These are phyloP conservation scores for Thelephora ganbajun DNA, from an alignment of 768 basidiomycete species.

Conservation along the genomic window DNA sequence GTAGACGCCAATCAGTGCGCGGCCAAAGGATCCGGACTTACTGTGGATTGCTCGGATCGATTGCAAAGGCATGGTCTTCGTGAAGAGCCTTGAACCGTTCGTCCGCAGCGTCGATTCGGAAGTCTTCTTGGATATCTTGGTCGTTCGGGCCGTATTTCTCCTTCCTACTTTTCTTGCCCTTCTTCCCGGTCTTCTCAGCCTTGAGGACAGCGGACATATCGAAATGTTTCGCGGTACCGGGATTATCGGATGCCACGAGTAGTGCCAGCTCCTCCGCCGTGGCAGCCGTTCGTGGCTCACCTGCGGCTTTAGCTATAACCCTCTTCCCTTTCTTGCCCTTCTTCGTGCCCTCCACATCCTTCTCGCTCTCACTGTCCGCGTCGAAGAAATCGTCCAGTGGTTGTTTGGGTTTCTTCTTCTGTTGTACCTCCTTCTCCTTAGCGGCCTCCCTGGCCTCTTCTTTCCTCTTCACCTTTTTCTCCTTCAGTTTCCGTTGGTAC, in stretches of 20 bases:
- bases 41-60: constrained; percentile 94
- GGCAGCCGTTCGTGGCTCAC: constrained; percentile 22
- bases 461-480: constrained; percentile 76
- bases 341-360: constrained; percentile 10
- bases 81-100: constrained; percentile 78
- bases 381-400: constrained; percentile 71
- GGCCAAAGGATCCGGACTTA: constrained; percentile 25
- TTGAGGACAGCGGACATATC: constrained; percentile 81
- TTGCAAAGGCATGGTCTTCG: constrained; percentile 85
- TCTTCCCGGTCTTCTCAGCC: constrained; percentile 46
- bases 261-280: constrained; percentile 56
- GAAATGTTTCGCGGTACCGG: constrained; percentile 59
- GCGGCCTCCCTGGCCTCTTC: constrained; percentile 37
- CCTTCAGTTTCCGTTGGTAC: constrained; percentile 82
- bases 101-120: constrained; percentile 75
- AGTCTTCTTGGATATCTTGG: constrained; percentile 64
- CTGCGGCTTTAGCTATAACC: constrained; percentile 8
- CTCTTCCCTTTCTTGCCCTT: constrained; percentile 10
- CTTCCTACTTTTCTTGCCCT: constrained; percentile 29
- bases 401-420: constrained; percentile 14
- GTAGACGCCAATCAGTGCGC: neutral
- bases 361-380: constrained; percentile 25
- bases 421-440: constrained; percentile 4
- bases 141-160: constrained; percentile 34
- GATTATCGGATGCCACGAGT: constrained; percentile 42